Base-by-base conservation (phyloP, 805 yeast species). In the Diddensiella transvaalensis region DNA sequence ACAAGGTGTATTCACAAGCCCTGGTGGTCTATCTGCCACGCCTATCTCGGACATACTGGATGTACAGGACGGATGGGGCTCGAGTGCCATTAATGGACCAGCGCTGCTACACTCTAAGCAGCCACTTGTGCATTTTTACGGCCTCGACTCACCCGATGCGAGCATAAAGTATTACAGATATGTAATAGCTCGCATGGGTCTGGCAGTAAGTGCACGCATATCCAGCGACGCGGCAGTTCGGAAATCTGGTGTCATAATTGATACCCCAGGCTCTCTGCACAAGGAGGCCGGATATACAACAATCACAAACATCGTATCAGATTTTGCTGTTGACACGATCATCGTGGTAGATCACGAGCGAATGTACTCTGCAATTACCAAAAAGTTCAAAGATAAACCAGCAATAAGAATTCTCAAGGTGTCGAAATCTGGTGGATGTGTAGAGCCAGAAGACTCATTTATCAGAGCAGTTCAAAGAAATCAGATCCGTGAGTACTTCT, bases 21-120 rank as follows among this genome's bases (percentile, higher is more conserved):
- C 97, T 0, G 97, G 99, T 0, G 78, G 88, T 3, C 52, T 93
- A 3, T 75, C 89, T 0, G 96, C 96, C 0, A 83, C 95, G 0
- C 86, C 95, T 0, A 74, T 90, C 11, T 81, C 89, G 38, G 96
- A 87, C 60, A 69, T 81, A 35, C 71, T 90, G 30, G 96, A 93
- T 59, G 78, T 86, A 17, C 67, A 71, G 13, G 76, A 78, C 18
- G 76, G 77, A 1, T 85, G 95, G 71, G 96, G 95, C 52, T 87
- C 87, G 42, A 80, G 87, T 1, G 80, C 90, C 1, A 70, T 75
- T 51, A 80, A 84, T 53, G 70, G 73, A 1, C 73, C 73, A 0
- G 59, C 72, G 1, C 54, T 58, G 3, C 54, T 64, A 1, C 90
- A 86, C 63, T 86, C 87, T n/a, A 87, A 87, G 63, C 95, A 87